These are phyloP conservation scores for Grosmannia serpens DNA, from an alignment of 2,329 filamentous ascomycete genomes.

Conservation along the genomic window DNA sequence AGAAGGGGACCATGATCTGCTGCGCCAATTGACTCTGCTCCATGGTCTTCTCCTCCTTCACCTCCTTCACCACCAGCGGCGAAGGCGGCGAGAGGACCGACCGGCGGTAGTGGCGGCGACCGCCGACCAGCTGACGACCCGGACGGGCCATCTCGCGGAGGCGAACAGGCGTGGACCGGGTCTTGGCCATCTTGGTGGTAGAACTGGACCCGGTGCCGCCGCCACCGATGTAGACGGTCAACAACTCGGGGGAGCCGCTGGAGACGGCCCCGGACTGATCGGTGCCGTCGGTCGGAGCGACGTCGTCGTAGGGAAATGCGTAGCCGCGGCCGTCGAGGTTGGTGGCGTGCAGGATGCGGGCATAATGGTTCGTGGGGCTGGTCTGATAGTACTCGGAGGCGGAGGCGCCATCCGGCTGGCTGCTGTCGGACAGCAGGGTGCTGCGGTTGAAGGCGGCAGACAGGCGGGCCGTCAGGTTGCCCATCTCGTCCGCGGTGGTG, in stretches of 20 bases:
- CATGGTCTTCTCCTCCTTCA: neutral
- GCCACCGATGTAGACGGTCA: conserved; percentile 13
- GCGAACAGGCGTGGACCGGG: conserved; percentile 5
- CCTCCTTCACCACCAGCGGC: neutral
- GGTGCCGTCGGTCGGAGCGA: conserved; percentile 37
- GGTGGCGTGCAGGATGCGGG: conserved; percentile 50
- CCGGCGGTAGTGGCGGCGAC: conserved; percentile 6
- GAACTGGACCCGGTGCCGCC: neutral
- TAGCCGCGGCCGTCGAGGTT: conserved; percentile 52
- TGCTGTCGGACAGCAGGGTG: conserved; percentile 45
- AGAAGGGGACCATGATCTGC: conserved; percentile 2
- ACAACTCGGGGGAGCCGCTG: conserved; percentile 39
- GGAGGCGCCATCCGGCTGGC: conserved; percentile 37
- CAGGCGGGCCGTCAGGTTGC: conserved; percentile 60
- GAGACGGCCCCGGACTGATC: conserved; percentile 54
- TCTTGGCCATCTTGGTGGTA: neutral
- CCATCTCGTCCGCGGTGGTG: conserved; percentile 32
- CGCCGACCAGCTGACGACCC: conserved; percentile 10
- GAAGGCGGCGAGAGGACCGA: conserved; percentile 1
- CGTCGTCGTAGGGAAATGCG: conserved; percentile 63
- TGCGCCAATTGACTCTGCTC: neutral
- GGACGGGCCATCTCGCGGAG: conserved; percentile 11
- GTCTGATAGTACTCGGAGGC: conserved; percentile 45
- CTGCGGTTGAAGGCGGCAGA: conserved; percentile 66
- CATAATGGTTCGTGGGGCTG: conserved; percentile 52